These are phyloP conservation scores for Blepharisma undulans DNA, from an alignment of 169 alveolate genomes.

Conservation along the genomic window DNA sequence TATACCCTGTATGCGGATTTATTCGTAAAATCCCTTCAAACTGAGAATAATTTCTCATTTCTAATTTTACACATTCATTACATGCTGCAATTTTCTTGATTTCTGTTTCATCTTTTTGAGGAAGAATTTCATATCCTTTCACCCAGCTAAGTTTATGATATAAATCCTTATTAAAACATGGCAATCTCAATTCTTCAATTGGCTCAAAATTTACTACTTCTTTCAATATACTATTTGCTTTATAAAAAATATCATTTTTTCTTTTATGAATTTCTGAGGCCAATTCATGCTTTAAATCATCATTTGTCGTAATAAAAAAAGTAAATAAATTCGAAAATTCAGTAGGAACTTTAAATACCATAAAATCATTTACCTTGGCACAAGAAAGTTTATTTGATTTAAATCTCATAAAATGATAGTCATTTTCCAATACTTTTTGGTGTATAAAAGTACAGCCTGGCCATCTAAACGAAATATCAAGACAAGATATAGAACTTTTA, in stretches of 20 bases:
- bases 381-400: not conserved
- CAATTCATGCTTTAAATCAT: not conserved
- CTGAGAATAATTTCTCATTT: not conserved
- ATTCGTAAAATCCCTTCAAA: not conserved
- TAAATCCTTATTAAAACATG: not conserved
- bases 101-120: constrained; percentile 13
- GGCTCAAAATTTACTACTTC: not conserved
- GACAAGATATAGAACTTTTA: not conserved
- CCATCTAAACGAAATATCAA: not conserved
- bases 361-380: not conserved
- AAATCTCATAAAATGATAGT: not conserved
- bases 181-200: not conserved
- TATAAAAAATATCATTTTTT: constrained; percentile 20
- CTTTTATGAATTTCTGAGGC: not conserved
- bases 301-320: not conserved
- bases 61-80: not conserved
- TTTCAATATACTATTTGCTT: constrained; percentile 1
- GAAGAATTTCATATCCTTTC: constrained; percentile 36
- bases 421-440: not conserved
- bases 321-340: not conserved
- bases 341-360: not conserved
- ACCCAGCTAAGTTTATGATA: not conserved
- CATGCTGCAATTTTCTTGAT: not conserved
- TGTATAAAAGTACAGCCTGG: not conserved
- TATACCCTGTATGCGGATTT: not conserved